Conservation (phyloP, 2,329 filamentous ascomycete genomes). For the Cadophora luteo-olivacea region DNA sequence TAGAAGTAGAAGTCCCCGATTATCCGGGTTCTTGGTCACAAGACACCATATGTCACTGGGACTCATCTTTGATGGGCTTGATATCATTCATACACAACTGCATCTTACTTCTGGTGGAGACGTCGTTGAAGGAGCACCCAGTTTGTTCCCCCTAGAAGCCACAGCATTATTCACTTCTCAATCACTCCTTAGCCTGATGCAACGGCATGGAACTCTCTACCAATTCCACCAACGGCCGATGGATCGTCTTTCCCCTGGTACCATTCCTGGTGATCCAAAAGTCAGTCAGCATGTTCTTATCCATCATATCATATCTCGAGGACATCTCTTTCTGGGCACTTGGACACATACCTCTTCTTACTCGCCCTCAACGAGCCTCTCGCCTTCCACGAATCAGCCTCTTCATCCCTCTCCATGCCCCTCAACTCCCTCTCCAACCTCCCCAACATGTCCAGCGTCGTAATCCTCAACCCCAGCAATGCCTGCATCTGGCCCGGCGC, state of each 20-base stretch:
- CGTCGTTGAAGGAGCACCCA: too few species aligned
- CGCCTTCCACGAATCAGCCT: not conserved
- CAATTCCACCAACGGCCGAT: slow-evolving; percentile 6
- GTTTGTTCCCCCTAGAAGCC: too few species aligned
- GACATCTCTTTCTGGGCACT: too few species aligned
- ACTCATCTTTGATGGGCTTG: too few species aligned
- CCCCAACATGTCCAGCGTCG: slow-evolving; percentile 15
- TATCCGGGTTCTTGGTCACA: too few species aligned
- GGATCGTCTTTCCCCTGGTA: not conserved
- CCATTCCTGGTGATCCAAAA: not conserved
- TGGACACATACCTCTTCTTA: slow-evolving; percentile 7
- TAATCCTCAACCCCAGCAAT: slow-evolving; percentile 8
- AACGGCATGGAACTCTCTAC: slow-evolving; percentile 4
- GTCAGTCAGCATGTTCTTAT: not conserved
- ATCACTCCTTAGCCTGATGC: not conserved
- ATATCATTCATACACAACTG: too few species aligned
- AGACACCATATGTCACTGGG: too few species aligned
- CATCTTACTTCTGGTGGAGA: too few species aligned
- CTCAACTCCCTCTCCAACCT: slow-evolving; percentile 1
- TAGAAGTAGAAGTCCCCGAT: too few species aligned
- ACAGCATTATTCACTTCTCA: too few species aligned
- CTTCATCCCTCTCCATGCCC: not conserved
- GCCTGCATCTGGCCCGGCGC: not conserved
- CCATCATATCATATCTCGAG: too few species aligned
- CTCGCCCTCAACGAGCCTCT: not conserved